Base-by-base conservation (phyloP, 768 basidiomycete genomes). In the Grammothele lineata region DNA sequence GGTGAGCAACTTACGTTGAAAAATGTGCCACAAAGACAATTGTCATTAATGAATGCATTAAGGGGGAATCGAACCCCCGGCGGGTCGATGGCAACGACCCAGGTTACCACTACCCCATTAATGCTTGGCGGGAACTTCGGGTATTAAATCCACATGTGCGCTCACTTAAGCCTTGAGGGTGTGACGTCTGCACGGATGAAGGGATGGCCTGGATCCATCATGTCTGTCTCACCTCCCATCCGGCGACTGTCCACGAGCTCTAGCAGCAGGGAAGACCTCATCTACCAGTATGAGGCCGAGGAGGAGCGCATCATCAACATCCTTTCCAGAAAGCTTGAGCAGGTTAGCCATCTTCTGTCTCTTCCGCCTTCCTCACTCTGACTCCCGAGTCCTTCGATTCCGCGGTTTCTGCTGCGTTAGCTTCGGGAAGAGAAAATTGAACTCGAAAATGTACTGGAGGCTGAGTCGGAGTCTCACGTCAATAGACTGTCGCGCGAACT, bases 21-120 rank as follows among this genome's bases (percentile, higher is more conserved):
- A n/a, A n/a, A n/a, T n/a, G n/a, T n/a, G n/a, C n/a, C n/a, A n/a
- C n/a, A n/a, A n/a, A n/a, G n/a, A n/a, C n/a, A n/a, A n/a, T n/a
- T n/a, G n/a, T n/a, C n/a, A n/a, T n/a, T n/a, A n/a, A n/a, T n/a
- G n/a, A 3, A 9, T 83, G 83, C 83, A 85, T 83, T 82, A 85
- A 85, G 81, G 51, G 83, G 82, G 83, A 85, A 85, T 85, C 81
- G 82, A 85, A 85, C 83, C 81, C 83, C 81, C 83, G 83, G 83
- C 83, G 83, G 83, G 81, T 85, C 83, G 82, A 64, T 63, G 62
- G 62, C 62, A 63, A 63, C 62, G 62, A 63, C 62, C 62, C 62
- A 63, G 62, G 62, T 63, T 63, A 63, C 62, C 62, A 63, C 62
- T 63, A 63, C 62, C 62, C 62, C 62, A 63, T 63, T 63, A 63